These are phyloP conservation scores for Nitzschia sp. DNA, from an alignment of 108 stramenopile species.

Conservation along the genomic window DNA sequence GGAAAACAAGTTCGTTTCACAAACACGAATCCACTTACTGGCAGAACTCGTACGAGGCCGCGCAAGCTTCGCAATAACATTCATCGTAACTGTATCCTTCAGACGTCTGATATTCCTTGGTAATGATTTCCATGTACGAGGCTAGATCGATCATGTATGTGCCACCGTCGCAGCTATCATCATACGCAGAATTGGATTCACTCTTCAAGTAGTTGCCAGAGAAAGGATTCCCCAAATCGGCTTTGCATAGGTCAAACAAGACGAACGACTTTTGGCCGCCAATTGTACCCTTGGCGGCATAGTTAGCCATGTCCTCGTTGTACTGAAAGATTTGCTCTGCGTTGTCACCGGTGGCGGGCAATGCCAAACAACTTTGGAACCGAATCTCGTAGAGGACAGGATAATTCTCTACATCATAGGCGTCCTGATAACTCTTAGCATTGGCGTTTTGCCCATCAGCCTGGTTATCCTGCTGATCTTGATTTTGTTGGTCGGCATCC, in stretches of 20 bases:
- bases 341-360: not conserved
- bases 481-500: too few species aligned
- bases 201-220: not conserved
- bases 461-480: too few species aligned
- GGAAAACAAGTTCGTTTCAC: not conserved
- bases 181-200: not conserved
- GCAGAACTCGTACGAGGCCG: not conserved
- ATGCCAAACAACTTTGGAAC: not conserved
- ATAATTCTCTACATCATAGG: too few species aligned
- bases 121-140: not conserved
- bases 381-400: not conserved
- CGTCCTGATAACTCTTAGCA: too few species aligned
- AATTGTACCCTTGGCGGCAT: not conserved
- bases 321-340: not conserved
- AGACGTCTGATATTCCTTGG: not conserved
- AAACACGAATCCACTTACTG: not conserved
- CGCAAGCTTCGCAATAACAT: not conserved
- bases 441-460: too few species aligned
- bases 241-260: not conserved
- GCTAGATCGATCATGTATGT: not conserved
- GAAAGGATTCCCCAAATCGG: not conserved
- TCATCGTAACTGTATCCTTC: not conserved
- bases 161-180: not conserved
- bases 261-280: not conserved
- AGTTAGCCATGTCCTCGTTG: not conserved